Evolutionary conservation across 768 basidiomycete genomes (phyloP), one percentile per base, ranked within the genome.

Genomic region (Galerina marginata): DNA sequence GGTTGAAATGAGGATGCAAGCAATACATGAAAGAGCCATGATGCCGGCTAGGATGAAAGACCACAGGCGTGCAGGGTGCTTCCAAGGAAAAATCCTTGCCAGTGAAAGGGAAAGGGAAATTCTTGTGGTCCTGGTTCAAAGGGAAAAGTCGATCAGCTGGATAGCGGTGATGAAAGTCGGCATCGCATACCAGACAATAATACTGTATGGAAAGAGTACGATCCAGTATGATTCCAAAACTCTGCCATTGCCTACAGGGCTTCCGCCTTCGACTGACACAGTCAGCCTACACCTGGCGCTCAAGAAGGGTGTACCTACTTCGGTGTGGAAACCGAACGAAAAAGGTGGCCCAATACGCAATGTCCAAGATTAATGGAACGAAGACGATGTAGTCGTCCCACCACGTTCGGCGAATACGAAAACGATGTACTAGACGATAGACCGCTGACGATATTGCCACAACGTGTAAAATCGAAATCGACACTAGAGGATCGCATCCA

Each of bases 301-400:
- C 4, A 42, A 15, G 38, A 26, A 12, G 39, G 3, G 4, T 53
- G 38, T 39, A 37, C 16, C 9, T 42, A 53, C 29, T 33, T 53
- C 51, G 51, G 15, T 53, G 51, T 9, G 51, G 51, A 42, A 53
- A 53, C 16, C 51, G 51, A 25, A 53, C 42, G 38, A 37, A 53
- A 12, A 40, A 40, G 9, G 25, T 26, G n/a, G 16, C 12, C 6
- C 51, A 40, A 42, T 53, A 53, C 20, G 20, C 2, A 6, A 53
- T 42, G 12, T 53, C 51, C 51, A 53, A 23, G 4, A 15, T 37
- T 7, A 53, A 53, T 4, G 51, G 51, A 29, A 53, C 39, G 51
- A 42, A 53, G 25, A 53, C 51, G 23, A 56, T 44, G 12, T 47
- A 56, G 37, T 56, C 55, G 23, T 56, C 55, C 55, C 55, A 46